These are phyloP conservation scores for Elaeis oleifera DNA, from an alignment of 202 grass and related monocot species.

Conservation along the genomic window DNA sequence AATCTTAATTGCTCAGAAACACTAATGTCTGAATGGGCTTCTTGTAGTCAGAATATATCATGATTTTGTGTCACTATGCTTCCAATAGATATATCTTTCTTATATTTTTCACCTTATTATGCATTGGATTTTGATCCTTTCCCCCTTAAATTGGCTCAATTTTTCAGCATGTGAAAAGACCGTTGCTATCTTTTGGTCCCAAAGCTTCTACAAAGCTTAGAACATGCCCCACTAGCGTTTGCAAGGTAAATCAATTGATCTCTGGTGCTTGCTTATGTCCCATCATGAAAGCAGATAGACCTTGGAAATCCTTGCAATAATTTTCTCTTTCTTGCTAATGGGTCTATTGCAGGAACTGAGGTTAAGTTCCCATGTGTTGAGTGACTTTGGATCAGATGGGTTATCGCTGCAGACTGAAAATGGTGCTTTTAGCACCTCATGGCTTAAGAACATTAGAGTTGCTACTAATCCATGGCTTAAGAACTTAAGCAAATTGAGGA, in stretches of 20 bases:
- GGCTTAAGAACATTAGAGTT: slow-evolving; percentile 64
- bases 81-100: too few relatives aligned
- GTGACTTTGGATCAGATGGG: slow-evolving; percentile 70
- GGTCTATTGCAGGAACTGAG: slow-evolving; percentile 58
- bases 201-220: slow-evolving; percentile 81
- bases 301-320: slow-evolving; percentile 18
- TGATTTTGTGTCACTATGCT: too few relatives aligned
- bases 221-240: slow-evolving; percentile 83
- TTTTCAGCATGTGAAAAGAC: slow-evolving; percentile 81
- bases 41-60: too few relatives aligned
- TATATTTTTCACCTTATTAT: too few relatives aligned
- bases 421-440: slow-evolving; percentile 90
- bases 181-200: slow-evolving; percentile 80
- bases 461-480: slow-evolving; percentile 32
- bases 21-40: too few relatives aligned
- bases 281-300: neutral
- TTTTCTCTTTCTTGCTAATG: slow-evolving; percentile 24
- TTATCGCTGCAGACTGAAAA: slow-evolving; percentile 69
- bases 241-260: slow-evolving; percentile 51
- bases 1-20: too few relatives aligned
- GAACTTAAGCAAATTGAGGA: slow-evolving; percentile 30
- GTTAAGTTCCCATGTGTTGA: slow-evolving; percentile 62
- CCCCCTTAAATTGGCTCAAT: neutral
- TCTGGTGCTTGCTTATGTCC: slow-evolving; percentile 2
- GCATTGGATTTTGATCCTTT: neutral